Evolutionary conservation across 2,329 filamentous ascomycete genomes (phyloP), one percentile per base, ranked within the genome.

Genomic region (Celoporthe dispersa): DNA sequence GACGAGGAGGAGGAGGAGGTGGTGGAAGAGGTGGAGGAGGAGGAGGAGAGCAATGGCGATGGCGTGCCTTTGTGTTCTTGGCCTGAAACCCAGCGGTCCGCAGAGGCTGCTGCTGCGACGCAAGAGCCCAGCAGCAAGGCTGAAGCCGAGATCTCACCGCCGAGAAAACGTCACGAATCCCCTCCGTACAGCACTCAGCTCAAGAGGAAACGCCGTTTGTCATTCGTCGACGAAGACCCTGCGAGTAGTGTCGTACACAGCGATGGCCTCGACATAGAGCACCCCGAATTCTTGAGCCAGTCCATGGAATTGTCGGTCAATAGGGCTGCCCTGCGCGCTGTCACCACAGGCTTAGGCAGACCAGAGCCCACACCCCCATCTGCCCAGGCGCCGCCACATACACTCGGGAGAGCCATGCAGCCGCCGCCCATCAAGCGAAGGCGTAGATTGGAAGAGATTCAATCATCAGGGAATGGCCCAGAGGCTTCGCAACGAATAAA

Each of bases 201-300:
- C 28, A 72, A 73, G 39, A 61, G 51, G 8, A 66, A 68, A 33
- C 64, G 66, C 66, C 65, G 51, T 9, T 55, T 64, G 51, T 48
- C 44, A 1, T 66, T 73, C 22, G 61, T 48, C 16, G 33, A 68
- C 5, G 57, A 73, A 9, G 75, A 75, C 16, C 74, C 75, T 25
- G 73, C 72, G 12, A 79, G 76, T 61, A 78, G 77, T 61, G 74
- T 72, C 22, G 75, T 72, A 9, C 71, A 71, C 48, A 78, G 79
- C 39, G 77, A 78, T 53, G 76, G 76, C 33, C 74, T 80, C 31
- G 78, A 79, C n/a, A 66, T 80, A 37, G 73, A 78, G 68, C 72
- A 76, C 1, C 78, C 76, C 25, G 74, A 66, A 14, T 75, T 74
- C 1, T 73, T 78, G 25, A 68, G 62, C 59, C 62, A 72, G 28